Base-by-base conservation (phyloP, 345 rosid genomes). In the Boechera divaricarpa region DNA sequence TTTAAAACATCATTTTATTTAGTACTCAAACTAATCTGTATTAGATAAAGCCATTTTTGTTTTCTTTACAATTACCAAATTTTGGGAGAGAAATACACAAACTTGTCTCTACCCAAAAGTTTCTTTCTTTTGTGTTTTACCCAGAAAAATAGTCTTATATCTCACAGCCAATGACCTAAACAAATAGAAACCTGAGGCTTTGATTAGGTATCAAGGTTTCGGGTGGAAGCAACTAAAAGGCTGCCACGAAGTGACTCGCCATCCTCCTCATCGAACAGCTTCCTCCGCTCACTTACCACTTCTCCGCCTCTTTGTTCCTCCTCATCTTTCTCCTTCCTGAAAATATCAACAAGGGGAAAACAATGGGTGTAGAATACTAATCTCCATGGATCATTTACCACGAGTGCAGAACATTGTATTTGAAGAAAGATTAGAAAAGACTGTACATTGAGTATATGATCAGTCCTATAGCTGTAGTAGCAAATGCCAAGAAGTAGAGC, bases 401-500 rank as follows among this genome's bases (percentile, higher is more conserved):
- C n/a, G 48, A 13, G 16, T 12, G 48, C 48, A 12, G 48, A 44
- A 12, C 48, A 62, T 15, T 45, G 26, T 10, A 45, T 0, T 38
- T 21, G 41, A 59, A 47, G 10, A 64, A 63, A 36, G 52, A 63
- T 0, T 13, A 38, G 21, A 44, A 18, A 70, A 48, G 32, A 73
- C 28, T 81, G 12, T 82, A 90, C 97, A 88, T 84, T 1, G 98
- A 91, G 80, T 95, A 95, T 71, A 91, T 80, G 74, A 89, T n/a
- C 53, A 95, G 87, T 58, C 97, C 98, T 32, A 81, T 53, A 47
- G 82, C 75, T 55, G 94, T 96, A 67, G 87, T 90, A 69, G 84
- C 92, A 74, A 95, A 92, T 51, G 99, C 94, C 71, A 91, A 51
- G 67, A 80, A 95, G 82, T 95, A 95, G 87, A 87, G 86, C 98